Conservation (phyloP, 2,329 filamentous ascomycete genomes). For the Orbilia blumenaviensis region DNA sequence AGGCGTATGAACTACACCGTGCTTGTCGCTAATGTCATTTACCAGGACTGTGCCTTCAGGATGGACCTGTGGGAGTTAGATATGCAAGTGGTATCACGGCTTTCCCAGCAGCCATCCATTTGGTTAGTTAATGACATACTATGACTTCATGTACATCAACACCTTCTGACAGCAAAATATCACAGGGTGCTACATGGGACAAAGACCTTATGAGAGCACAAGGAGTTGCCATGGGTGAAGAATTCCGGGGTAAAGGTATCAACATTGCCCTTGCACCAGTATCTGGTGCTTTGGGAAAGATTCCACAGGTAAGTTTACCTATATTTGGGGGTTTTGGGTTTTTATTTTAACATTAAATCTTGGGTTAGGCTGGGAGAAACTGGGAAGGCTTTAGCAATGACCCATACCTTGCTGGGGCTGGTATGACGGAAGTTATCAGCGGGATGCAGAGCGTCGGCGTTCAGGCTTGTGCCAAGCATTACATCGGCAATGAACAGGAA, state of each 20-base stretch:
- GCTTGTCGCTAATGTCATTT: slow-evolving; percentile 63
- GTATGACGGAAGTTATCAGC: slow-evolving; percentile 75
- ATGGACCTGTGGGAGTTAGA: slow-evolving; percentile 82
- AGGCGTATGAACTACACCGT: not conserved
- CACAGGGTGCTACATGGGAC: slow-evolving; percentile 79
- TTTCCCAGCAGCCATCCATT: slow-evolving; percentile 71
- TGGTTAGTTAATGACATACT: slow-evolving; percentile 36
- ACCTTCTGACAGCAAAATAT: not conserved
- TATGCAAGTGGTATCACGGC: slow-evolving; percentile 81
- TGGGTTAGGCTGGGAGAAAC: slow-evolving; percentile 72
- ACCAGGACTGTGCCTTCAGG: slow-evolving; percentile 82
- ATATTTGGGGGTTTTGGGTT: not conserved
- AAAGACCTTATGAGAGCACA: slow-evolving; percentile 74
- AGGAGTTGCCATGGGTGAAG: slow-evolving; percentile 77
- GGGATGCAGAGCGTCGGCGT: slow-evolving; percentile 85
- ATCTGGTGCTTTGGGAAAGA: slow-evolving; percentile 61
- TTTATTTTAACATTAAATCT: not conserved
- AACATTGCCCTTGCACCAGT: slow-evolving; percentile 81
- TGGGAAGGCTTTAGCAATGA: slow-evolving; percentile 79
- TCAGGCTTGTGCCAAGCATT: slow-evolving; percentile 78
- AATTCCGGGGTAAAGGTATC: slow-evolving; percentile 78
- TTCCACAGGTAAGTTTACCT: slow-evolving; percentile 22
- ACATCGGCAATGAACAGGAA: slow-evolving; percentile 68
- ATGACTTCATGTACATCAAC: slow-evolving; percentile 71
- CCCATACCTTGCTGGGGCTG: slow-evolving; percentile 76